Evolutionary conservation across 2,329 filamentous ascomycete genomes (phyloP), one percentile per base, ranked within the genome.

Genomic region (Curvularia verruculosa): DNA sequence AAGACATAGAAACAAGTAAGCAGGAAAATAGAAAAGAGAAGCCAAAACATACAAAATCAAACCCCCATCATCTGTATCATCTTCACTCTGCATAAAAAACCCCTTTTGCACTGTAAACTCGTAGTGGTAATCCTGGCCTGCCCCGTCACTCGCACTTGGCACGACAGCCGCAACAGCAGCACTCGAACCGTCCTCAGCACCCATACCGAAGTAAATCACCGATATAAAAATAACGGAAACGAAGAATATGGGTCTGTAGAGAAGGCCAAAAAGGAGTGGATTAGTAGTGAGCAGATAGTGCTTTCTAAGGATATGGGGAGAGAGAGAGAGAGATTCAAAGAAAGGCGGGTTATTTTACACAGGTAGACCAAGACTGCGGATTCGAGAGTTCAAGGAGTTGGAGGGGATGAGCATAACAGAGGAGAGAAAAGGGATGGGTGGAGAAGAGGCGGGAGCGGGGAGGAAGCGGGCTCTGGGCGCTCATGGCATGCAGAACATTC

Each of bases 1-100:
- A 26, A 7, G 21, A n/a, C 18, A 26, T 10, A 31, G 26, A 28
- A 28, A 28, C 26, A 29, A 3, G 29, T 31, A 15, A 31, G 29
- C 12, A 15, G 13, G 3, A 13, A 28, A 29, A 37, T n/a, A 18
- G n/a, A 41, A 24, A 24, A 15, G 18, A 9, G 4, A 10, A 28
- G 3, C 1, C 10, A 41, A 9, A 13, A 58, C 67, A 49, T 69
- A 89, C 87, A 68, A 89, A 89, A 74, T 89, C 85, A 72, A 89
- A 90, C 1, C 72, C 1, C 65, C 73, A 1, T 85, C 75, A 57
- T 85, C 77, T 0, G 87, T 89, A 3, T 76, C 70, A 0, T 80
- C 70, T 29, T 88, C 82, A 63, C 88, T 86, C 66, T 90, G 87
- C 44, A 85, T 72, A 62, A 90, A 90, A 70, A 84, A 86, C 0